These are phyloP conservation scores for Candida coquimbonensis DNA, from an alignment of 805 yeast species.

Conservation along the genomic window DNA sequence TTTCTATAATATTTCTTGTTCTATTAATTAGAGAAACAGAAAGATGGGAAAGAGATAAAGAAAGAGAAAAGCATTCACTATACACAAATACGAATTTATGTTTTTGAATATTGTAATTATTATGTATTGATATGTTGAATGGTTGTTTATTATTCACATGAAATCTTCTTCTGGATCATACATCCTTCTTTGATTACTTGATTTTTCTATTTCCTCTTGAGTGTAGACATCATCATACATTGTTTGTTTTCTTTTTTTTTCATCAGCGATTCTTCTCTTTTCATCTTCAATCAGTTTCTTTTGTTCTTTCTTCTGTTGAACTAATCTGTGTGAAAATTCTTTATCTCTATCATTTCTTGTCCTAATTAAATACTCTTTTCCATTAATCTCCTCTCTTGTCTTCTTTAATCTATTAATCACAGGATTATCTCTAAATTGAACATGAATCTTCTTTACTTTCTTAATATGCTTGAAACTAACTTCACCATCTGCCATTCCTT, in stretches of 20 bases:
- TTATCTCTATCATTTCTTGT: slow-evolving; percentile 35
- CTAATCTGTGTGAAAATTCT: slow-evolving; percentile 17
- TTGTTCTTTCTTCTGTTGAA: slow-evolving; percentile 19
- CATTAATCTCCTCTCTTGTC: slow-evolving; percentile 48
- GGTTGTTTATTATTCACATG: slow-evolving; percentile 25
- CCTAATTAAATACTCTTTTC: slow-evolving; percentile 24
- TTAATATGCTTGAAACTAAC: slow-evolving; percentile 63
- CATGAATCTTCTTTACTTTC: slow-evolving; percentile 43
- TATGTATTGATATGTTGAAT: too few species aligned
- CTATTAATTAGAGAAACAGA: too few species aligned
- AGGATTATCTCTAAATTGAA: slow-evolving; percentile 50
- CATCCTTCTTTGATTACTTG: slow-evolving; percentile 39
- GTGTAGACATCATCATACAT: slow-evolving; percentile 43
- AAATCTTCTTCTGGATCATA: slow-evolving; percentile 56
- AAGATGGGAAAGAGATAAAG: background rate
- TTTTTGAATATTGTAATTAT: background rate
- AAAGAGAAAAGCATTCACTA: slow-evolving; percentile 1
- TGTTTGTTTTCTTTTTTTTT: slow-evolving; percentile 33
- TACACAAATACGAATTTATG: background rate
- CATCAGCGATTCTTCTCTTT: slow-evolving; percentile 31
- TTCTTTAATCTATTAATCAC: slow-evolving; percentile 57
- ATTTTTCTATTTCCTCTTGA: slow-evolving; percentile 36
- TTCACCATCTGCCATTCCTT: slow-evolving; percentile 72
- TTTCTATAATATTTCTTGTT: background rate
- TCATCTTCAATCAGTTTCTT: slow-evolving; percentile 24